These are phyloP conservation scores for Cadophora luteo-olivacea DNA, from an alignment of 2,329 filamentous ascomycete genomes.

Conservation along the genomic window DNA sequence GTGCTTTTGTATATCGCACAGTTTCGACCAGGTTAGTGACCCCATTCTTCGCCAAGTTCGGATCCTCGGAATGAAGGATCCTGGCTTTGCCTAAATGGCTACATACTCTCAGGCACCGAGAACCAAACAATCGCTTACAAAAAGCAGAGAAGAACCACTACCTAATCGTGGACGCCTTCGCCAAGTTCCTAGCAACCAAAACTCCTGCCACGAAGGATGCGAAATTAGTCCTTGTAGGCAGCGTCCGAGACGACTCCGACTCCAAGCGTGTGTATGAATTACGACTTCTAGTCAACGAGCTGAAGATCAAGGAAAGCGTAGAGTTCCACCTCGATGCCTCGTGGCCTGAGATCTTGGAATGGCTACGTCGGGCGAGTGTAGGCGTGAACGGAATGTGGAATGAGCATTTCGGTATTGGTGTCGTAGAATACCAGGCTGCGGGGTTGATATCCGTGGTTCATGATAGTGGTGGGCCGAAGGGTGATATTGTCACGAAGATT, in stretches of 20 bases:
- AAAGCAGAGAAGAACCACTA: conserved; percentile 85
- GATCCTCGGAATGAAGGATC: no score
- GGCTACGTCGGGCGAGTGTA: conserved; percentile 77
- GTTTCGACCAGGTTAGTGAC: conserved; percentile 69
- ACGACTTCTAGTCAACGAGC: conserved; percentile 83
- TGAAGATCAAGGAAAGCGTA: conserved; percentile 82
- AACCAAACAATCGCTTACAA: background rate
- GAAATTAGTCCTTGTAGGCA: conserved; percentile 84
- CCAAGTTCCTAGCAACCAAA: conserved; percentile 69
- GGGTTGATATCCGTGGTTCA: conserved; percentile 94
- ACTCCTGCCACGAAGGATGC: conserved; percentile 60
- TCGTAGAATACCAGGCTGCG: conserved; percentile 97
- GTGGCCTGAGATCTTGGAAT: conserved; percentile 85
- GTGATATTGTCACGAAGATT: conserved; percentile 87
- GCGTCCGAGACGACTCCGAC: conserved; percentile 85
- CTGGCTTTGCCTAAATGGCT: no score
- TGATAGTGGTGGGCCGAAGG: conserved; percentile 88
- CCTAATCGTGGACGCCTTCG: conserved; percentile 84
- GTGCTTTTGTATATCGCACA: conserved; percentile 93
- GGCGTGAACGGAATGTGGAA: conserved; percentile 99
- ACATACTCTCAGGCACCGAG: no score
- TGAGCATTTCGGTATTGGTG: conserved; percentile 97
- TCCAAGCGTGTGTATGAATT: conserved; percentile 87
- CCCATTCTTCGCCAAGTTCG: background rate
- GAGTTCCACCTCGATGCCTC: conserved; percentile 89